phyloP scores from a whole-genome alignment of 2,329 filamentous ascomycete species.

The Penicillium sp. region DNA sequence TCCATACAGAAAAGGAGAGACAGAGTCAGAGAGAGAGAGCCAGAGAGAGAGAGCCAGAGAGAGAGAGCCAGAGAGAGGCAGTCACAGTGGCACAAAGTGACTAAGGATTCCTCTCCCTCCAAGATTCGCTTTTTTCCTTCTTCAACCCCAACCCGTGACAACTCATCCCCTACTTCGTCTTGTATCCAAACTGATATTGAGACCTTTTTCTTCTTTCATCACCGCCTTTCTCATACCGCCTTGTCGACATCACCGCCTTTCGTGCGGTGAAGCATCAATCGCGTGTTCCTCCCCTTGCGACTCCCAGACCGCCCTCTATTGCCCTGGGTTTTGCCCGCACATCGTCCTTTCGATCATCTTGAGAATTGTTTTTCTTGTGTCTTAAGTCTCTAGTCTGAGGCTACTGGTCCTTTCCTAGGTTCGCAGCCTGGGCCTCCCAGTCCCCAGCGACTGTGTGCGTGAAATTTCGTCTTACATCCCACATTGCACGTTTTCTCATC shows the following conservation, averaged over 20 bases:
- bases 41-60: too few species aligned
- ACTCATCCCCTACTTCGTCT: slow-evolving; percentile 7
- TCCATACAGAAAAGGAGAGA: slow-evolving; percentile 1
- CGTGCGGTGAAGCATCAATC: slow-evolving; percentile 39
- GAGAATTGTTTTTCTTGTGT: slow-evolving; percentile 2
- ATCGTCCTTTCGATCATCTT: slow-evolving; percentile 11
- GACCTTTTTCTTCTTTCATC: slow-evolving; percentile 11
- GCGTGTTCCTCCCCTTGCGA: slow-evolving; percentile 21
- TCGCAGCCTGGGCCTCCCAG: not conserved
- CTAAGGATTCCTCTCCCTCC: slow-evolving; percentile 10
- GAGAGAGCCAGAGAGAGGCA: slow-evolving; percentile 3
- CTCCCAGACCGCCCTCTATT: slow-evolving; percentile 37
- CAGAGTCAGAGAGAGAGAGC: not conserved
- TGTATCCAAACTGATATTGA: slow-evolving; percentile 5
- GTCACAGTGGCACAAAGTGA: slow-evolving; percentile 13
- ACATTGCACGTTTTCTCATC: not conserved
- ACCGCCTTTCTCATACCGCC: slow-evolving; percentile 25
- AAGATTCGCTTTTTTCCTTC: slow-evolving; percentile 1
- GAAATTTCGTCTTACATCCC: slow-evolving; percentile 1
- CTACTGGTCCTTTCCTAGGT: slow-evolving; percentile 1
- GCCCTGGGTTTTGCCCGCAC: slow-evolving; percentile 37
- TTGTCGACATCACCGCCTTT: slow-evolving; percentile 37
- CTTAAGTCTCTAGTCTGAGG: slow-evolving; percentile 3
- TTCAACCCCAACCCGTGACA: slow-evolving; percentile 15
- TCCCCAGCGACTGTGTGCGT: slow-evolving; percentile 7